These are phyloP conservation scores for Cladophialophora carrionii DNA, from an alignment of 2,329 filamentous ascomycete genomes.

Conservation along the genomic window DNA sequence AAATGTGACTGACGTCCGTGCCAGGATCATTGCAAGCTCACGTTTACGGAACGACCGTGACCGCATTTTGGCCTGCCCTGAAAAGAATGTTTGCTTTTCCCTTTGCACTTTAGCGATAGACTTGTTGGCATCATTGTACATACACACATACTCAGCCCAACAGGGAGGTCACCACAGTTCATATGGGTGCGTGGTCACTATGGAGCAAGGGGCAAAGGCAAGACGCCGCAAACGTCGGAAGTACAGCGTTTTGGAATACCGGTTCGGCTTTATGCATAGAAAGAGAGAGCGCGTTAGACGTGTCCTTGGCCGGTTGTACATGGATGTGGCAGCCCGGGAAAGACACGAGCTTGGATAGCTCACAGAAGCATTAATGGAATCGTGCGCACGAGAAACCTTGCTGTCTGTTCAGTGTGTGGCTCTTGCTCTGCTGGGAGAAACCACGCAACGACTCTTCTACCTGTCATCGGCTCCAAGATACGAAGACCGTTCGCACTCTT, in stretches of 20 bases:
- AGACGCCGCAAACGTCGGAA: not conserved
- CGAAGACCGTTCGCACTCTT: not conserved
- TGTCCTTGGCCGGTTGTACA: slow-evolving; percentile 16
- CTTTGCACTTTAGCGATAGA: slow-evolving; percentile 28
- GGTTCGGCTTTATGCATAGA: not conserved
- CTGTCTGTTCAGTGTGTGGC: not conserved
- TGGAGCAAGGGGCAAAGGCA: not conserved
- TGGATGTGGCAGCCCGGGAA: slow-evolving; percentile 5
- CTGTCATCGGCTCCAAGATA: not conserved
- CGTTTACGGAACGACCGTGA: slow-evolving; percentile 60
- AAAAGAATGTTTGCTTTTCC: slow-evolving; percentile 9
- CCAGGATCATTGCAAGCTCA: slow-evolving; percentile 81
- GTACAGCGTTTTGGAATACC: slow-evolving; percentile 5
- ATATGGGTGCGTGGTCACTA: not conserved
- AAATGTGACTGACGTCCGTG: slow-evolving; percentile 33
- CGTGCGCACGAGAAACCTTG: not conserved
- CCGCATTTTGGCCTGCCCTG: not conserved
- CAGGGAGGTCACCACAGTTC: not conserved
- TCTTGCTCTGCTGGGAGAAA: not conserved
- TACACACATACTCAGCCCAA: slow-evolving; percentile 12
- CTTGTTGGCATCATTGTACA: slow-evolving; percentile 18
- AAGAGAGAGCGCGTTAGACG: not conserved
- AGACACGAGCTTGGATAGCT: slow-evolving; percentile 27
- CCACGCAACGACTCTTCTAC: too few relatives aligned
- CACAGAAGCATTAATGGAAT: not conserved